Conservation (phyloP, 768 basidiomycete species). For the Xerocomellus amylosporus region DNA sequence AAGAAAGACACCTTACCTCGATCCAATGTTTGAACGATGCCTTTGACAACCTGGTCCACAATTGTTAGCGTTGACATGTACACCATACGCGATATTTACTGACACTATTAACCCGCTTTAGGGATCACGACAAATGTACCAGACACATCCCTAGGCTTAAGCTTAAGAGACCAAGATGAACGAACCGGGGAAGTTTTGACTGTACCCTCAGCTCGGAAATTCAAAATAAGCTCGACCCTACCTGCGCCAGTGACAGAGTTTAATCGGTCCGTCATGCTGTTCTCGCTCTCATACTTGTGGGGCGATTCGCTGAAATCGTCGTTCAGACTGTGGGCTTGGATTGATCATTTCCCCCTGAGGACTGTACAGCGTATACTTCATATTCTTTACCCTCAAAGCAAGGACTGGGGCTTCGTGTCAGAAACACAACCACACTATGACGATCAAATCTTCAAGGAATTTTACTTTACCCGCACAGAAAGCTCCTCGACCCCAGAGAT, state of each 20-base stretch:
- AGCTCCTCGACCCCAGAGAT: constrained; percentile 24
- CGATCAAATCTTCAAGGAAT: constrained; percentile 42
- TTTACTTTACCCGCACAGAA: constrained; percentile 39
- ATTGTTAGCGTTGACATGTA: constrained; percentile 23
- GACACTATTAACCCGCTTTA: constrained; percentile 3
- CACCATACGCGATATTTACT: background rate
- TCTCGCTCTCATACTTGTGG: background rate
- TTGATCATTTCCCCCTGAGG: constrained; percentile 34
- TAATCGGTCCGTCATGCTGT: constrained; percentile 22
- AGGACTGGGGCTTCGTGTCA: constrained; percentile 42
- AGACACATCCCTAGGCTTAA: constrained; percentile 24
- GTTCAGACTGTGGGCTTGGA: constrained; percentile 30
- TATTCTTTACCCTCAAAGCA: constrained; percentile 41
- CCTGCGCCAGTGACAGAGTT: constrained; percentile 34
- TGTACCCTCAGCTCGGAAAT: constrained; percentile 32
- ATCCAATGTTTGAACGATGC: constrained; percentile 27
- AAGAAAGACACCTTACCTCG: constrained; percentile 31
- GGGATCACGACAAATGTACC: constrained; percentile 32
- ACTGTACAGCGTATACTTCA: constrained; percentile 41
- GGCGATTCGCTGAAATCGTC: background rate
- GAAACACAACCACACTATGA: constrained; percentile 36
- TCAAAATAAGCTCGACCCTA: constrained; percentile 23
- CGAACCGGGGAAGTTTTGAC: constrained; percentile 29
- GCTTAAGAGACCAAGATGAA: constrained; percentile 25
- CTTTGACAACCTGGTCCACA: constrained; percentile 29